These are phyloP conservation scores for Cytospora leucostoma DNA, from an alignment of 2,329 filamentous ascomycete genomes.

Conservation along the genomic window DNA sequence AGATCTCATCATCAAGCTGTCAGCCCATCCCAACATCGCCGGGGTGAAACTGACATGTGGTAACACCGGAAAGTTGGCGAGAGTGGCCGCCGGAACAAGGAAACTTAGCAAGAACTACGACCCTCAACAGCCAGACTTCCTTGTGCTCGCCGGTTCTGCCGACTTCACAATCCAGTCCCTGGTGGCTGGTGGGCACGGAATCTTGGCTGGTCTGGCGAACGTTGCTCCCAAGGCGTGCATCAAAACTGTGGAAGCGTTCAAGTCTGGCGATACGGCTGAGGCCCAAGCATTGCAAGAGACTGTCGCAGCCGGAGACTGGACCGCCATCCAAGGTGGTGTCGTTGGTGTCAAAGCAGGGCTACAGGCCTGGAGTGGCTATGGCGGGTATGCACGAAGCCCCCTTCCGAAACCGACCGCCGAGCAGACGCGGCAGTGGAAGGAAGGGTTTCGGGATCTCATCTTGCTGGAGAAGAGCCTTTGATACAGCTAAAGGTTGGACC, in stretches of 20 bases:
- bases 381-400: conserved; percentile 52
- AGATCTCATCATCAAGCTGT: conserved; percentile 60
- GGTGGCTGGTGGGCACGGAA: conserved; percentile 68
- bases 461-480: conserved; percentile 53
- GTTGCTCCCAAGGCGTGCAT: conserved; percentile 68
- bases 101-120: conserved; percentile 40
- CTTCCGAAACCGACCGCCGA: conserved; percentile 53
- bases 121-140: conserved; percentile 52
- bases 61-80: conserved; percentile 70
- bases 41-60: conserved; percentile 71
- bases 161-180: conserved; percentile 72
- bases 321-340: conserved; percentile 70
- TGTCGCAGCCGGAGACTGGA: conserved; percentile 71
- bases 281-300: conserved; percentile 66
- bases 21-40: conserved; percentile 65
- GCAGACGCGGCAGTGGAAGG: conserved; percentile 53
- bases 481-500: conserved; percentile 11
- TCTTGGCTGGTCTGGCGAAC: conserved; percentile 73
- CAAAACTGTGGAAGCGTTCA: conserved; percentile 61
- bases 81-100: conserved; percentile 58
- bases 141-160: conserved; percentile 71
- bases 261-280: conserved; percentile 57
- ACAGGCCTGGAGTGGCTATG: conserved; percentile 68
- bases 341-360: conserved; percentile 71
- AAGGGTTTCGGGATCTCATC: conserved; percentile 56